phyloP scores from a whole-genome alignment of 2,329 filamentous ascomycete species.

The Ophiostoma tasmaniense region DNA sequence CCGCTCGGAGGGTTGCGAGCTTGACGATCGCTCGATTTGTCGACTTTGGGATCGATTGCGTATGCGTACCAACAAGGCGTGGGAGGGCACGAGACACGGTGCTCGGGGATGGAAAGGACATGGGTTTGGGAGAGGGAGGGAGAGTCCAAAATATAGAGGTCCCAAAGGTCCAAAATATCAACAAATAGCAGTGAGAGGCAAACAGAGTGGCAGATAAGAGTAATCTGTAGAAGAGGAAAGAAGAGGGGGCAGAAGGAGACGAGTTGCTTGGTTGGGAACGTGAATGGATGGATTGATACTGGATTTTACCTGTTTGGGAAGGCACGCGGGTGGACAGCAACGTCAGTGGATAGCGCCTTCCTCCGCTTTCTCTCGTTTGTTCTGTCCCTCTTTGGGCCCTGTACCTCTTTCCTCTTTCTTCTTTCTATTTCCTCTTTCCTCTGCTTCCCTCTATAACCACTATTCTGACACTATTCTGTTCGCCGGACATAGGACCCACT shows the following conservation, averaged over 20 bases:
- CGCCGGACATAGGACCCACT: background rate
- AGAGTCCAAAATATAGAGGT: background rate
- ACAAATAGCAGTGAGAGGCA: background rate
- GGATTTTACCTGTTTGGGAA: background rate
- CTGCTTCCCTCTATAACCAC: background rate
- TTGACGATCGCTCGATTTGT: background rate
- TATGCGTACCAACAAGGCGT: background rate
- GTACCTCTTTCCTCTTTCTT: background rate
- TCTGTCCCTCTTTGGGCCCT: background rate
- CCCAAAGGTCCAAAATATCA: background rate
- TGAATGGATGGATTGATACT: background rate
- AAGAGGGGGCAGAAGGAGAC: too few species aligned
- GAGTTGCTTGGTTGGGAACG: background rate
- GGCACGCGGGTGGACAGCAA: constrained; percentile 6
- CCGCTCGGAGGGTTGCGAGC: background rate
- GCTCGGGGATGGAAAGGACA: constrained; percentile 7
- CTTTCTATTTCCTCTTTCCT: background rate
- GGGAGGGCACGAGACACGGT: constrained; percentile 11
- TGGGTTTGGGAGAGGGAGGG: background rate
- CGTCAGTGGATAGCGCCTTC: background rate
- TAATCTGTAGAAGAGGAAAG: background rate
- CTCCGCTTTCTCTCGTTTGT: background rate
- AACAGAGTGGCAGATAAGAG: background rate
- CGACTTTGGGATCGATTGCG: background rate
- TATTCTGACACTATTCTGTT: background rate